These are phyloP conservation scores for Cardiospermum halicacabum DNA, from an alignment of 345 rosid genomes.

Conservation along the genomic window DNA sequence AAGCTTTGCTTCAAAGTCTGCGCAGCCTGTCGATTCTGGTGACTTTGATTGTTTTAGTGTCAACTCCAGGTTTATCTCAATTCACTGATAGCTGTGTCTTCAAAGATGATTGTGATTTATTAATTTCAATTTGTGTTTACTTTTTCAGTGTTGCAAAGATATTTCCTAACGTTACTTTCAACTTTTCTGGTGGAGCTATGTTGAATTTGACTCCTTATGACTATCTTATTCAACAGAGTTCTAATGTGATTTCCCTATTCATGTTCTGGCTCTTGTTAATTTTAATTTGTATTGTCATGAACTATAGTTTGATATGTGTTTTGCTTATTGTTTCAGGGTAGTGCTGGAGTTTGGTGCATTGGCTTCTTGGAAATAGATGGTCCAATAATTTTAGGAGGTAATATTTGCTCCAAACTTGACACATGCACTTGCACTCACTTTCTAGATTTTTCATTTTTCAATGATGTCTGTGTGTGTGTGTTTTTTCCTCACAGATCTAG, in stretches of 20 bases:
- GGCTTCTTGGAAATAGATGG: conserved; percentile 72
- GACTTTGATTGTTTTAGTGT: conserved; percentile 57
- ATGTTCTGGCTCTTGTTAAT: not conserved
- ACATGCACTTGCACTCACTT: too few species aligned
- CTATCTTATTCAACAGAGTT: conserved; percentile 75
- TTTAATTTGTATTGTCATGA: not conserved
- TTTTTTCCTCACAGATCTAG: too few species aligned
- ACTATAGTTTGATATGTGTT: not conserved
- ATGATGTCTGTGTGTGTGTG: too few species aligned
- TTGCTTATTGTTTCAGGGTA: conserved; percentile 44
- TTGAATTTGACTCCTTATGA: conserved; percentile 68
- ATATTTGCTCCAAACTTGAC: not conserved
- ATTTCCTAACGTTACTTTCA: conserved; percentile 88
- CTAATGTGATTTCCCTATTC: conserved; percentile 49
- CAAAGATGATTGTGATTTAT: conserved; percentile 9
- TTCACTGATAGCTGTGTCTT: conserved; percentile 1
- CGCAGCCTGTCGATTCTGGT: conserved; percentile 48
- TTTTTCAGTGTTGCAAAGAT: conserved; percentile 45
- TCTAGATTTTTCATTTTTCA: too few species aligned
- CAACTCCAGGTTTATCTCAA: conserved; percentile 50
- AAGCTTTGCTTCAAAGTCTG: conserved; percentile 49
- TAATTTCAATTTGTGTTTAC: conserved; percentile 12
- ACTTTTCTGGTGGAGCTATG: conserved; percentile 86
- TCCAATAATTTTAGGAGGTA: conserved; percentile 96
- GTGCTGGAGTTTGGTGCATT: conserved; percentile 76